These are phyloP conservation scores for Pythium utonaiense DNA, from an alignment of 352 stramenopile genomes.

Conservation along the genomic window DNA sequence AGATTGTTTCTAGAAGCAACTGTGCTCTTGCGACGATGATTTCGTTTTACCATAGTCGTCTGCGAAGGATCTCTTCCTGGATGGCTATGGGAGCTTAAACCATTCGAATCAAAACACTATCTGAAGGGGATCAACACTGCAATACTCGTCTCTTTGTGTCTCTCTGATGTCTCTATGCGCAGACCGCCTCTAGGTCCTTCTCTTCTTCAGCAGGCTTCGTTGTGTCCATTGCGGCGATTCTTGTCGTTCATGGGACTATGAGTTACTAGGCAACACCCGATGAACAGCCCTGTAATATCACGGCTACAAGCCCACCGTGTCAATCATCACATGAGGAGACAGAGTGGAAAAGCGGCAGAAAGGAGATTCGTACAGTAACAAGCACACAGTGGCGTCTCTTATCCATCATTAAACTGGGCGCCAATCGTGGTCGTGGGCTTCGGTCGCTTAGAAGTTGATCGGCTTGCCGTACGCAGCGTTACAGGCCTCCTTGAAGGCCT, in stretches of 20 bases:
- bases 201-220: too few species aligned
- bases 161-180: background rate
- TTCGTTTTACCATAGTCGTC: slow-evolving; percentile 36
- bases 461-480: slow-evolving; percentile 97
- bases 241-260: too few species aligned
- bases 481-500: slow-evolving; percentile 99
- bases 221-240: too few species aligned
- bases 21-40: slow-evolving; percentile 19
- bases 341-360: too few species aligned
- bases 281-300: too few species aligned
- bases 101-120: slow-evolving; percentile 19
- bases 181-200: too few species aligned
- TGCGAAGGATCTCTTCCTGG: background rate
- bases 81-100: slow-evolving; percentile 33
- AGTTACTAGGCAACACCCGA: too few species aligned
- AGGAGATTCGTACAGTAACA: background rate
- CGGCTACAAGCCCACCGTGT: too few species aligned
- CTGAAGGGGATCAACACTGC: slow-evolving; percentile 23
- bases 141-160: background rate
- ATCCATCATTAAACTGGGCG: slow-evolving; percentile 1
- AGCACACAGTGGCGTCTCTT: slow-evolving; percentile 1
- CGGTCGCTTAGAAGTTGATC: slow-evolving; percentile 96
- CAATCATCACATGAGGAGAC: too few species aligned
- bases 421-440: background rate
- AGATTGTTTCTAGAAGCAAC: slow-evolving; percentile 37